Evolutionary conservation across 2,329 filamentous ascomycete genomes (phyloP), one percentile per base, ranked within the genome.

Genomic region (Waltergamsia citrina): DNA sequence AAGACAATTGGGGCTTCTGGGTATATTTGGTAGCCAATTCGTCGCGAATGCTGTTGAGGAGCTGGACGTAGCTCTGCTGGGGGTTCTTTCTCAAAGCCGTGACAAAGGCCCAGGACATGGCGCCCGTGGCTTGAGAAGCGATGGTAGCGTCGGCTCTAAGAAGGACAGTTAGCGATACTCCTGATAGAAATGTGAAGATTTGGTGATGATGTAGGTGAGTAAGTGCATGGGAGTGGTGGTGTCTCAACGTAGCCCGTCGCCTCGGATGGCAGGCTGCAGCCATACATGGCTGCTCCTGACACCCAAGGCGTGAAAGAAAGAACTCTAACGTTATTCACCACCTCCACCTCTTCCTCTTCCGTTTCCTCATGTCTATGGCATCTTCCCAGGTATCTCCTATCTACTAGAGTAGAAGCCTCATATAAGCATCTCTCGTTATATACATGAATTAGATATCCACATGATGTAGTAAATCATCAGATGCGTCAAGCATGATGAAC

Each of bases 101-200:
- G 55, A 98, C 88, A 56, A 98, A 98, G 8, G 92, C 92, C 79
- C 85, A 96, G 2, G 87, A 94, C 92, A 98, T 96, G 52, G 92
- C 92, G 34, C 92, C 92, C 0, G 92, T 96, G 19, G 92, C 90
- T 60, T 95, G 75, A 33, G 87, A 82, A 23, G 73, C 78, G 48
- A 96, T 95, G 15, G 78, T 84, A n/a, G 90, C 88, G 56, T 98
- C 92, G 59, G 86, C 84, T 43, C 87, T 94, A 48, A n/a, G 18
- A 35, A 28, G 36, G 15, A 4, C 12, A 29, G 17, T 39, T 29
- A 39, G 33, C 25, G 7, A 17, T 8, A 7, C 7, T 30, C 28
- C 21, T 22, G 15, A 10, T 34, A 16, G 10, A 34, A 28, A n/a
- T 18, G 7, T 5, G 4, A 18, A n/a, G 22, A 18, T 11, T 18